Conservation (phyloP, 352 stramenopile species). For the Phytophthora macrochlamydospora region DNA sequence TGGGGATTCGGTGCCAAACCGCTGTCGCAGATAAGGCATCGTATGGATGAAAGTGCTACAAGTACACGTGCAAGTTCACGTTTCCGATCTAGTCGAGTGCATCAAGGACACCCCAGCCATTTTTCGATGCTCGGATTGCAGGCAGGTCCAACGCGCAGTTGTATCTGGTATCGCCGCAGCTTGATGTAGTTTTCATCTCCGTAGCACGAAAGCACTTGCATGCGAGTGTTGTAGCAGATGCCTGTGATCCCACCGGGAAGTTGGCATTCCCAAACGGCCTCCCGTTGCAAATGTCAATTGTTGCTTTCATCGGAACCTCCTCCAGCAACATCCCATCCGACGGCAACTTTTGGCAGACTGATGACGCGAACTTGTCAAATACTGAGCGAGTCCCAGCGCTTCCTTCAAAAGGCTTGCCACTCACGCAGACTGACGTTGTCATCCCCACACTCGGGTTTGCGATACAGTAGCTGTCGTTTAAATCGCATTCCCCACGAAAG, state of each 20-base stretch:
- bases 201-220: conserved; percentile 29
- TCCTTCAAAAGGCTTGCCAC: conserved; percentile 13
- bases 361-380: conserved; percentile 12
- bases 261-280: conserved; percentile 24
- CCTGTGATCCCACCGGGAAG: conserved; percentile 3
- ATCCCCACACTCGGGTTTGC: conserved; percentile 7
- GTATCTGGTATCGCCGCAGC: conserved; percentile 21
- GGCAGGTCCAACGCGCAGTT: conserved; percentile 7
- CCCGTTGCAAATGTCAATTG: conserved; percentile 27
- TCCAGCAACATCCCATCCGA: conserved; percentile 10
- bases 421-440: conserved; percentile 15
- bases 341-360: conserved; percentile 17
- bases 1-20: too few relatives aligned
- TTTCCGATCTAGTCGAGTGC: too few relatives aligned
- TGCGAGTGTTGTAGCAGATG: conserved; percentile 29
- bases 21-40: too few relatives aligned
- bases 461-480: conserved; percentile 20
- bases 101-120: conserved; percentile 17
- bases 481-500: conserved; percentile 24
- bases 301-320: conserved; percentile 4
- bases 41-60: too few relatives aligned
- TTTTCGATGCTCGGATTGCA: conserved; percentile 19
- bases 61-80: too few relatives aligned
- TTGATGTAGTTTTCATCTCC: conserved; percentile 23
- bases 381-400: conserved; percentile 14